A percentile compares a stretch with the other conserved stretches of the same genome.
These are phyloP conservation scores for Cercospora zeae-maydis DNA, from an alignment of 2,329 filamentous ascomycete species.

Conservation along the genomic window DNA sequence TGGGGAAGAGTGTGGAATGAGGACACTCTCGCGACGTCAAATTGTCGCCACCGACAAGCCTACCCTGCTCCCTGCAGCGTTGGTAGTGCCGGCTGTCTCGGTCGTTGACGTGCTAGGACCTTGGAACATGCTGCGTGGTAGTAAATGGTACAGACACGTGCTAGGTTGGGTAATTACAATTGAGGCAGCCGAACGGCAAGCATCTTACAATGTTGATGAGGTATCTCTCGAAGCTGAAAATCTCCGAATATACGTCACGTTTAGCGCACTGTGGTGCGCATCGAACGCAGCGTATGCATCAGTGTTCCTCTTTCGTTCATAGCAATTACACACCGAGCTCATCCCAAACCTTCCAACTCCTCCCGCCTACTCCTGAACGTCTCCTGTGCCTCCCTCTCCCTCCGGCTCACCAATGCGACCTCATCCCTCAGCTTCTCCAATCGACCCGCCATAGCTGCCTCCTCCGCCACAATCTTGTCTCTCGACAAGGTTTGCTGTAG, in stretches of 20 bases:
- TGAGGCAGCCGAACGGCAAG: background rate
- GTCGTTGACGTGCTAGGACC: too few relatives aligned
- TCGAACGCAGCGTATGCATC: background rate
- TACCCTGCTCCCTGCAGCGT: too few relatives aligned
- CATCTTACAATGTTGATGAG: background rate
- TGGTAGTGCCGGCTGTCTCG: too few relatives aligned
- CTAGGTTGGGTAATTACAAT: background rate
- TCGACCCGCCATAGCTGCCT: slow-evolving; percentile 68
- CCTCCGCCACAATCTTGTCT: slow-evolving; percentile 60
- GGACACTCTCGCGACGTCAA: too few relatives aligned
- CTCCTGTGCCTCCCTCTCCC: slow-evolving; percentile 90
- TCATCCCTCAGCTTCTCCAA: slow-evolving; percentile 76
- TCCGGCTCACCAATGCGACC: slow-evolving; percentile 71
- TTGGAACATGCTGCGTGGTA: too few relatives aligned
- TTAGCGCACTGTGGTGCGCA: background rate
- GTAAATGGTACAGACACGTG: background rate
- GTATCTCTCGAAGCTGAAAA: background rate
- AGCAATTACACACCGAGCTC: background rate
- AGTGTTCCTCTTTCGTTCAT: too few relatives aligned
- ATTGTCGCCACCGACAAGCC: too few relatives aligned
- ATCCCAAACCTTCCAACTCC: slow-evolving; percentile 55
- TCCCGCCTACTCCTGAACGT: slow-evolving; percentile 71
- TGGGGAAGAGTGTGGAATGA: too few relatives aligned
- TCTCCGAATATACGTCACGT: background rate
- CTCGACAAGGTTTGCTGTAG: slow-evolving; percentile 52